Conservation (phyloP, 2,329 filamentous ascomycete species). For the Fusarium musae region DNA sequence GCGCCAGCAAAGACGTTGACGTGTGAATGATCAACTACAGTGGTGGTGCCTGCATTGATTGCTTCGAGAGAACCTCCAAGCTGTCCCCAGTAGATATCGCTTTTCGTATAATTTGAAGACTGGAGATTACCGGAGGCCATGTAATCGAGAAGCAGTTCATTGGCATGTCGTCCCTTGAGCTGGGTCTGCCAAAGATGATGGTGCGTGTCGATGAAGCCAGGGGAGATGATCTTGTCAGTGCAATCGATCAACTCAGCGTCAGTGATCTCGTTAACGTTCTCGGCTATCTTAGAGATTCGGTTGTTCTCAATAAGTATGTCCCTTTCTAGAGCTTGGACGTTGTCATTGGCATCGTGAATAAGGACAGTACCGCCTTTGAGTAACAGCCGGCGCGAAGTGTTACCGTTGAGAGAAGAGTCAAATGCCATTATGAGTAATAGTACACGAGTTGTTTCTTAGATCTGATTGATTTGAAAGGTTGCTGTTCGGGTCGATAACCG, state of each 20-base stretch:
- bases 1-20: background rate
- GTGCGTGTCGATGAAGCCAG: slow-evolving; percentile 15
- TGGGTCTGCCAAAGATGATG: slow-evolving; percentile 24
- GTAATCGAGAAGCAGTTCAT: slow-evolving; percentile 13
- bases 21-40: slow-evolving; percentile 26
- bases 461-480: background rate
- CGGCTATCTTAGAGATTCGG: background rate
- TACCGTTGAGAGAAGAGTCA: background rate
- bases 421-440: background rate
- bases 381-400: background rate
- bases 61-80: slow-evolving; percentile 23
- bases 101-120: background rate
- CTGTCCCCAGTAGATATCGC: slow-evolving; percentile 26
- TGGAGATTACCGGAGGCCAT: slow-evolving; percentile 4
- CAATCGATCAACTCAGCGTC: background rate
- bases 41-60: slow-evolving; percentile 25
- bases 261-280: background rate
- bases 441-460: fast-evolving
- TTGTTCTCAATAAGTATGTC: slow-evolving; percentile 20
- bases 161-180: slow-evolving; percentile 6
- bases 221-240: background rate
- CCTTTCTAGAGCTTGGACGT: background rate
- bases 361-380: slow-evolving; percentile 27
- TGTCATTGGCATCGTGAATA: slow-evolving; percentile 9
- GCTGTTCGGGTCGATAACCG: background rate